Evolutionary conservation across 2,329 filamentous ascomycete genomes (phyloP).

Genomic region (Curvularia sp.): DNA sequence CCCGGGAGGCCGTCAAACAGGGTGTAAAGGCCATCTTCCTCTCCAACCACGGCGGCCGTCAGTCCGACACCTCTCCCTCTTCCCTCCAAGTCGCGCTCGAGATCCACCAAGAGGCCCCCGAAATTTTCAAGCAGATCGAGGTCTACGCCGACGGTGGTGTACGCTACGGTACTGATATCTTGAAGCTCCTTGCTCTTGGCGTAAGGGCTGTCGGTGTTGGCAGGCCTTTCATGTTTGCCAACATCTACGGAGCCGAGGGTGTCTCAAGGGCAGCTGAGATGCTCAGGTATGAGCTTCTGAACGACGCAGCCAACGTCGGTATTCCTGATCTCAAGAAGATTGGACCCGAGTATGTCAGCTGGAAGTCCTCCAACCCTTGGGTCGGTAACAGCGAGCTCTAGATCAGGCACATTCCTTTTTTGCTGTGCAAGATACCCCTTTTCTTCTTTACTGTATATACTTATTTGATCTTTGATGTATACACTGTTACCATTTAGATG

Average conservation of each 20-base stretch:
- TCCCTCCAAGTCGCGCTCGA: slow-evolving; percentile 79
- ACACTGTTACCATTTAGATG: not conserved
- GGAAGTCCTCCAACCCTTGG: slow-evolving; percentile 26
- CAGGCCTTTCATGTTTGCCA: slow-evolving; percentile 60
- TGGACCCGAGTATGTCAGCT: slow-evolving; percentile 34
- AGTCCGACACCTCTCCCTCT: slow-evolving; percentile 62
- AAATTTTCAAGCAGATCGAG: slow-evolving; percentile 51
- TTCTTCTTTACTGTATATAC: slow-evolving; percentile 8
- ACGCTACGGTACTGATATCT: slow-evolving; percentile 50
- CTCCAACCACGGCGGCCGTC: slow-evolving; percentile 54
- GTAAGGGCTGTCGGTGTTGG: slow-evolving; percentile 56
- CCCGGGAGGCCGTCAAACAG: slow-evolving; percentile 45
- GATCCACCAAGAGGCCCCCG: slow-evolving; percentile 65
- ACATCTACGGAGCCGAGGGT: slow-evolving; percentile 66
- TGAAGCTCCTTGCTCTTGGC: slow-evolving; percentile 51
- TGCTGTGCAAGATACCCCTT: not conserved
- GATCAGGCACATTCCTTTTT: not conserved
- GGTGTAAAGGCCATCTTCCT: slow-evolving; percentile 52
- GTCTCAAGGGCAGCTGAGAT: slow-evolving; percentile 64
- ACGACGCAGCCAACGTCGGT: slow-evolving; percentile 46
- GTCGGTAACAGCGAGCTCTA: slow-evolving; percentile 15
- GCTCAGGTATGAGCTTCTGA: slow-evolving; percentile 59
- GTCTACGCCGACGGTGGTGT: slow-evolving; percentile 54
- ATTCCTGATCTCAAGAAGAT: slow-evolving; percentile 43
- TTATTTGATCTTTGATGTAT: not conserved